These are phyloP conservation scores for Agrocybe chaxingu DNA, from an alignment of 768 basidiomycete species.

Conservation along the genomic window DNA sequence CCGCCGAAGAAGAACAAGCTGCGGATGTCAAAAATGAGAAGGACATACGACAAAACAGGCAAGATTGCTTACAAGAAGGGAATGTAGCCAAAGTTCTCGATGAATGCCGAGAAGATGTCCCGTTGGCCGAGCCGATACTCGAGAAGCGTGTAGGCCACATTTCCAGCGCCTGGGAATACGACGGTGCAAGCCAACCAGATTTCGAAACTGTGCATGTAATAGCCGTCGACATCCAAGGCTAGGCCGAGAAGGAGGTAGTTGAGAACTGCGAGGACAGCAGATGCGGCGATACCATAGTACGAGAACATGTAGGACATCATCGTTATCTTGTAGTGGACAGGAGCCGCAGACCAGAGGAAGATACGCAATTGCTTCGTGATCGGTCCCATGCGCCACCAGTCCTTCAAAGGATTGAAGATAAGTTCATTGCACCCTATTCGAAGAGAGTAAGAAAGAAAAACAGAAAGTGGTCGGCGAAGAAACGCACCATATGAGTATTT, in stretches of 20 bases:
- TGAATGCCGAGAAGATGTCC: slow-evolving; percentile 42
- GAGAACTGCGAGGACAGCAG: slow-evolving; percentile 57
- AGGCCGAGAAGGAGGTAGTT: slow-evolving; percentile 73
- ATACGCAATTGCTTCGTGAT: slow-evolving; percentile 77
- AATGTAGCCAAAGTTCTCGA: slow-evolving; percentile 64
- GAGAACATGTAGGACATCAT: slow-evolving; percentile 74
- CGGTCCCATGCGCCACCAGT: slow-evolving; percentile 79
- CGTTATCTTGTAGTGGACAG: slow-evolving; percentile 79
- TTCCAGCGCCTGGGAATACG: slow-evolving; percentile 68
- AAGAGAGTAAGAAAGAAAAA: not conserved
- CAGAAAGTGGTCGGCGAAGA: not conserved
- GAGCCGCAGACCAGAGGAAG: slow-evolving; percentile 75
- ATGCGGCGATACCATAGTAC: slow-evolving; percentile 63
- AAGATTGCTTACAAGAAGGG: slow-evolving; percentile 68
- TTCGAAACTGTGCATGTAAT: slow-evolving; percentile 69
- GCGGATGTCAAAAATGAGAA: not conserved
- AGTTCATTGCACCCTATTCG: slow-evolving; percentile 67
- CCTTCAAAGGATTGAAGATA: slow-evolving; percentile 78
- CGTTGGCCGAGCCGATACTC: slow-evolving; percentile 66
- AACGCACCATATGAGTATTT: slow-evolving; percentile 74
- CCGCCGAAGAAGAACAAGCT: slow-evolving; percentile 83
- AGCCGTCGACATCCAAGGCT: slow-evolving; percentile 61
- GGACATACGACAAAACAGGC: not conserved
- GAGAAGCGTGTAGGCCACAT: slow-evolving; percentile 62
- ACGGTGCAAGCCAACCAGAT: slow-evolving; percentile 73